These are phyloP conservation scores for Macrophomina phaseolina DNA, from an alignment of 2,329 filamentous ascomycete species.

Conservation along the genomic window DNA sequence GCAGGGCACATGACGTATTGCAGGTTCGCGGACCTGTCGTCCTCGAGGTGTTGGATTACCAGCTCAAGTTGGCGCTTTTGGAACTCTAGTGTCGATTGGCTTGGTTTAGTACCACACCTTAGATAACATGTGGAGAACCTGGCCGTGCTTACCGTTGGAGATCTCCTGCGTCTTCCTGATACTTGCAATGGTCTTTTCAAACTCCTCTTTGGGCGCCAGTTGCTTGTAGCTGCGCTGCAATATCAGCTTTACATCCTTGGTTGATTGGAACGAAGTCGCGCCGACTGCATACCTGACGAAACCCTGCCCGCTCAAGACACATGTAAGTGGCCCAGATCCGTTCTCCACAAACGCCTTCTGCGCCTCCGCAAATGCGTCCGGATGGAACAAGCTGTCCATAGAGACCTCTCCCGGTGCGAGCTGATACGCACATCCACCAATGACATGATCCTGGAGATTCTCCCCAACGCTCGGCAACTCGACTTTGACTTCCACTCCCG, in stretches of 20 bases:
- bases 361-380: conserved; percentile 10
- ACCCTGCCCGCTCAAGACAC: conserved; percentile 21
- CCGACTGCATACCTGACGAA: conserved; percentile 7
- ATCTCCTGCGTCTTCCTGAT: conserved; percentile 8
- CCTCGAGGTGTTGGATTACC: conserved; percentile 25
- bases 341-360: background rate
- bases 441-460: conserved; percentile 44
- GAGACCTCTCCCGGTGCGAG: background rate
- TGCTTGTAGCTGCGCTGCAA: conserved; percentile 8
- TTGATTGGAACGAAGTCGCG: background rate
- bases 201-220: conserved; percentile 2
- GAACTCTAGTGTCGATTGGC: background rate
- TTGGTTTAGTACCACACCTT: background rate
- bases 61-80: conserved; percentile 26
- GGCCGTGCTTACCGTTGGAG: background rate
- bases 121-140: background rate
- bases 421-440: conserved; percentile 25
- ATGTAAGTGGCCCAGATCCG: conserved; percentile 6
- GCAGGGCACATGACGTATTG: conserved; percentile 11
- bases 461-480: conserved; percentile 41
- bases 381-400: background rate
- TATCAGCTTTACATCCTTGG: background rate
- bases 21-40: conserved; percentile 11
- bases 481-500: conserved; percentile 33
- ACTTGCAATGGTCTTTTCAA: conserved; percentile 8